phyloP scores from a whole-genome alignment of 2,329 filamentous ascomycete species.

The Triangularia setosa region DNA sequence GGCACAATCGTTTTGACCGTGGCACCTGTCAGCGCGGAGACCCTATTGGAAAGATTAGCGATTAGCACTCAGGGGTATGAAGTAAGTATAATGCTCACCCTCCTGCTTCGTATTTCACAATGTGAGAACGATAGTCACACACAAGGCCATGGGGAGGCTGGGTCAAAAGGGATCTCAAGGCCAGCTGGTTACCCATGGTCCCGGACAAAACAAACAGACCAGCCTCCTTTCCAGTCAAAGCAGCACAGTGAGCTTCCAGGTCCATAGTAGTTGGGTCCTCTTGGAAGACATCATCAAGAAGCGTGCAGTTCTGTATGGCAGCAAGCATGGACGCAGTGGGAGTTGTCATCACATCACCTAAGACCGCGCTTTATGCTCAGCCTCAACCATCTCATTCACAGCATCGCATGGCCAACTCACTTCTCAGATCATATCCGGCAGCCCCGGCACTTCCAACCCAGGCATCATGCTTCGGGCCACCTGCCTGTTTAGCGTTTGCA shows the following conservation, averaged over 20 bases:
- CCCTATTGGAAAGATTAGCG: constrained; percentile 42
- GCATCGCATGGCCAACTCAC: constrained; percentile 21
- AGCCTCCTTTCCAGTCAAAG: constrained; percentile 69
- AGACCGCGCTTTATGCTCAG: background rate
- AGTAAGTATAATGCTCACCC: constrained; percentile 39
- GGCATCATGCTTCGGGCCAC: constrained; percentile 16
- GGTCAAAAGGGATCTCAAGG: constrained; percentile 70
- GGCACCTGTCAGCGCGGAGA: constrained; percentile 68
- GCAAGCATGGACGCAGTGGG: constrained; percentile 78
- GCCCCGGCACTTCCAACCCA: constrained; percentile 34
- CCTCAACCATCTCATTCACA: background rate
- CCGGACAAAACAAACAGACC: constrained; percentile 81
- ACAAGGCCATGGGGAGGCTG: constrained; percentile 79
- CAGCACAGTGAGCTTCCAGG: constrained; percentile 71
- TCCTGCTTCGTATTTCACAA: constrained; percentile 63
- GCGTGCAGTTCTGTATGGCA: constrained; percentile 68
- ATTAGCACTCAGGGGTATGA: background rate
- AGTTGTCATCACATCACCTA: constrained; percentile 60
- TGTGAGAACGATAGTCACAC: constrained; percentile 75
- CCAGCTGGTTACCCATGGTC: constrained; percentile 92
- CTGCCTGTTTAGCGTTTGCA: background rate
- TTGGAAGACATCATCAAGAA: constrained; percentile 78
- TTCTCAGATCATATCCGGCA: constrained; percentile 32
- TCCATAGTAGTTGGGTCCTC: constrained; percentile 76
- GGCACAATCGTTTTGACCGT: constrained; percentile 64